Evolutionary conservation across 305 asterid species (phyloP), one percentile per base, ranked within the genome.

Genomic region (Fraxinus baroniana): DNA sequence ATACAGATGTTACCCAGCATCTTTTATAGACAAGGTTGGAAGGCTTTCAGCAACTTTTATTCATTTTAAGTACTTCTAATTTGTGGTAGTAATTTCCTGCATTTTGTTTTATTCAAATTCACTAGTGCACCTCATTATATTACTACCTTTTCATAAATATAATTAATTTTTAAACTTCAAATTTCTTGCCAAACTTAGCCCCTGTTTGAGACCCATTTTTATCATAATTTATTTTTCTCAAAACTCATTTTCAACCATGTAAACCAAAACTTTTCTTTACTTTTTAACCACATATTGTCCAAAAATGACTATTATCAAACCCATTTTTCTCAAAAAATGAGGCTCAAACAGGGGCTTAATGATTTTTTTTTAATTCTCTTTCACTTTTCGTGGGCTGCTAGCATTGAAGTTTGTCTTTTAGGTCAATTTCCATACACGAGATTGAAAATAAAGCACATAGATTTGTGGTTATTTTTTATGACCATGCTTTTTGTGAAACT

Each of bases 21-120:
- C 99, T 17, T 97, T 97, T 80, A 93, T 97, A 68, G 98, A 97
- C 87, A 97, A 97, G 99, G 99, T 96, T 89, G 79, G 90, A 71
- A 12, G 41, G 32, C 81, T 83, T 83, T 68, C 64, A 3, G 81
- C 71, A 55, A 26, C 75, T 68, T 13, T 36, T 20, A 33, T 41
- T 78, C 10, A 15, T 77, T 79, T 79, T 60, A 44, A 39, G 79
- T 22, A 10, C 28, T 32, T 77, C 78, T 26, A 32, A 30, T 32
- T 32, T 8, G 37, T 32, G 5, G 76, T 30, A 5, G 36, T 30
- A 52, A 39, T 68, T 78, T 78, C 66, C 46, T 77, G 41, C 30
- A 35, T 55, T 28, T 76, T 41, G 44, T 37, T 32, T 32, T 70
- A 24, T 70, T 70, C 22, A 71, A 70, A 71, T 71, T 36, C 5